phyloP scores from a whole-genome alignment of 495 filamentous ascomycete species.

The Recurvomyces mirabilis region DNA sequence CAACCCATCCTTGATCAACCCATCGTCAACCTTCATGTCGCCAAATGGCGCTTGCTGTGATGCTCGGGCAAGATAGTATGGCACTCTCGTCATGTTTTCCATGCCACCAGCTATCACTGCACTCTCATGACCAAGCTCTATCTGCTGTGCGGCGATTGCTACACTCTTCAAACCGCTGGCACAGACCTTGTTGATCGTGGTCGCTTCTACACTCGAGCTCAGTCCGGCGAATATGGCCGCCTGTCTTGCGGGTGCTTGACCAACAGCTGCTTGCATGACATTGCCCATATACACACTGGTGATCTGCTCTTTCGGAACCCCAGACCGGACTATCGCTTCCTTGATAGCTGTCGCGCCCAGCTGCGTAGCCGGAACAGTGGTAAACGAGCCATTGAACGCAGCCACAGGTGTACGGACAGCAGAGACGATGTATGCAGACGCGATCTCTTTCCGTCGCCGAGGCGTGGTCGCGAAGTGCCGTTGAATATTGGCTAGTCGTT shows the following conservation, averaged over 20 bases:
- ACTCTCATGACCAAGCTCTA: slow-evolving; percentile 77
- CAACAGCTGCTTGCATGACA: slow-evolving; percentile 73
- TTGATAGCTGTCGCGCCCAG: slow-evolving; percentile 84
- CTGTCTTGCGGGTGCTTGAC: slow-evolving; percentile 87
- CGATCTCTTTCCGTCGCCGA: slow-evolving; percentile 52
- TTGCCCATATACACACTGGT: slow-evolving; percentile 95
- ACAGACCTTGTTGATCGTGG: slow-evolving; percentile 96
- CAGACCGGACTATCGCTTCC: slow-evolving; percentile 72
- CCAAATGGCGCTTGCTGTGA: slow-evolving; percentile 72
- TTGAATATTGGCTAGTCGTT: slow-evolving; percentile 37
- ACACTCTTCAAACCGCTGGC: slow-evolving; percentile 90
- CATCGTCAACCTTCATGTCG: slow-evolving; percentile 75
- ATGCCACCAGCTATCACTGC: slow-evolving; percentile 89
- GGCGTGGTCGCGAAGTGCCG: slow-evolving; percentile 59
- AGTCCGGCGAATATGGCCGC: slow-evolving; percentile 83
- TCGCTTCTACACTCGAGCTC: slow-evolving; percentile 61
- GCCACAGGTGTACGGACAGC: slow-evolving; percentile 78
- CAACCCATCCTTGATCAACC: slow-evolving; percentile 85
- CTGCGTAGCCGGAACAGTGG: slow-evolving; percentile 67
- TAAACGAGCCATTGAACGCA: slow-evolving; percentile 87
- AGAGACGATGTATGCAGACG: slow-evolving; percentile 83
- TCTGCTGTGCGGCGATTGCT: slow-evolving; percentile 79
- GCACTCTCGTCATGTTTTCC: slow-evolving; percentile 93
- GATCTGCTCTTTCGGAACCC: slow-evolving; percentile 63
- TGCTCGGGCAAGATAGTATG: slow-evolving; percentile 75